These are phyloP conservation scores for Haematococcus sp. DNA, from an alignment of 139 green algal genomes.

Conservation along the genomic window DNA sequence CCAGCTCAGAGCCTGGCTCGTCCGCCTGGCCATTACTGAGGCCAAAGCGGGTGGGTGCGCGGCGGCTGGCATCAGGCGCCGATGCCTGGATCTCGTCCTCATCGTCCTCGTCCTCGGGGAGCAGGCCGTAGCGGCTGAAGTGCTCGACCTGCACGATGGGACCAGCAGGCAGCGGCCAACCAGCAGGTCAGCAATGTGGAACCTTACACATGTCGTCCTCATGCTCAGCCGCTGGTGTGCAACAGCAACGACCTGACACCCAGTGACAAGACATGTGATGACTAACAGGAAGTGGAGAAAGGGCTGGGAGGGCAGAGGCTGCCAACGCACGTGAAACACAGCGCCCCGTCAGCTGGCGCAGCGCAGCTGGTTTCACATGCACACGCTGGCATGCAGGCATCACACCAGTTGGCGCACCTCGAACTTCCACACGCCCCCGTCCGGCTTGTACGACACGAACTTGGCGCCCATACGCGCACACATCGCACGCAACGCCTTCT, in stretches of 20 bases:
- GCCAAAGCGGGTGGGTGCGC: too few relatives aligned
- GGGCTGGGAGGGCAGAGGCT: too few relatives aligned
- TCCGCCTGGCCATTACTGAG: background rate
- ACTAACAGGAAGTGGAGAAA: too few relatives aligned
- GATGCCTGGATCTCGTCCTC: conserved; percentile 39
- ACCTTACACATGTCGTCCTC: background rate
- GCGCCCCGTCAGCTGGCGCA: too few relatives aligned
- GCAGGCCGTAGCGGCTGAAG: conserved; percentile 86
- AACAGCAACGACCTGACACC: too few relatives aligned
- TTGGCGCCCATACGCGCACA: conserved; percentile 63
- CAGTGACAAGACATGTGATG: too few relatives aligned
- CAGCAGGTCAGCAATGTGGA: background rate
- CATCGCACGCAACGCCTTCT: conserved; percentile 51
- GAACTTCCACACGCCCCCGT: conserved; percentile 81
- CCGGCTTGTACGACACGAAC: conserved; percentile 79
- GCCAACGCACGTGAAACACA: too few relatives aligned
- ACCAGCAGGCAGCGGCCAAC: too few relatives aligned
- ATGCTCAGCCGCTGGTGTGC: background rate
- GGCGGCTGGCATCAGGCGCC: background rate
- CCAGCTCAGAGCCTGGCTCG: background rate
- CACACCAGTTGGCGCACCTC: too few relatives aligned
- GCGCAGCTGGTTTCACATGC: too few relatives aligned
- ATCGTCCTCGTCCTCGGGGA: conserved; percentile 54
- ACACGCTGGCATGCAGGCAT: too few relatives aligned
- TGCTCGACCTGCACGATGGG: conserved; percentile 76